Conservation (phyloP, 768 basidiomycete genomes). For the Lactarius evosmus region DNA sequence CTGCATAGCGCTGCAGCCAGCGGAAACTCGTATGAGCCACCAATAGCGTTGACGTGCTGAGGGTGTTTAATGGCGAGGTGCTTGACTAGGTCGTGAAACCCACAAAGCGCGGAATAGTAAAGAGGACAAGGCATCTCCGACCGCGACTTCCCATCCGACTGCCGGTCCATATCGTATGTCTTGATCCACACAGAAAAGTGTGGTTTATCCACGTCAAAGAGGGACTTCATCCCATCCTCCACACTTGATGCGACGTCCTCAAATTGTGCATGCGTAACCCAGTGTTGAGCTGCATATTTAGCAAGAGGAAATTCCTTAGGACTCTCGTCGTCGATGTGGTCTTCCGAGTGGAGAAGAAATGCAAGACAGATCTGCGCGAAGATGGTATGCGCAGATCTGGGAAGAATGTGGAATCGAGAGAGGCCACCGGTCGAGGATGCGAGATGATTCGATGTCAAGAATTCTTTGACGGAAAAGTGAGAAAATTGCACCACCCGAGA, state of each 20-base stretch:
- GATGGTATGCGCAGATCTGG: not conserved
- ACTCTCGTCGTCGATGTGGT: not conserved
- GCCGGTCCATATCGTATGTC: not conserved
- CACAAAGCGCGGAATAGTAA: not conserved
- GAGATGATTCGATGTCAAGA: not conserved
- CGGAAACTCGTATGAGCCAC: not conserved
- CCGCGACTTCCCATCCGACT: not conserved
- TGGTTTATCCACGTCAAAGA: slow-evolving; percentile 7
- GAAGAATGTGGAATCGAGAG: not conserved
- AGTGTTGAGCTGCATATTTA: not conserved
- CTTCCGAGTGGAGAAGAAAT: not conserved
- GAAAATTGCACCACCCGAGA: not conserved
- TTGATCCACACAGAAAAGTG: slow-evolving; percentile 3
- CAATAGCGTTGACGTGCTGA: not conserved
- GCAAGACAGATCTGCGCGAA: not conserved
- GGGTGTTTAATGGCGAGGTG: not conserved
- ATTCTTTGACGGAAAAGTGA: not conserved
- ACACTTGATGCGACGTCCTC: not conserved
- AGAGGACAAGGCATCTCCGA: not conserved
- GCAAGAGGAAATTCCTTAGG: not conserved
- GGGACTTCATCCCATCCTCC: not conserved
- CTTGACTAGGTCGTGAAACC: not conserved
- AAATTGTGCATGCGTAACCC: not conserved
- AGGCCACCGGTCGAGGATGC: not conserved
- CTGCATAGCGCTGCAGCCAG: not conserved